Evolutionary conservation across 805 yeast species (phyloP).

Genomic region (Ogataea kodamae): DNA sequence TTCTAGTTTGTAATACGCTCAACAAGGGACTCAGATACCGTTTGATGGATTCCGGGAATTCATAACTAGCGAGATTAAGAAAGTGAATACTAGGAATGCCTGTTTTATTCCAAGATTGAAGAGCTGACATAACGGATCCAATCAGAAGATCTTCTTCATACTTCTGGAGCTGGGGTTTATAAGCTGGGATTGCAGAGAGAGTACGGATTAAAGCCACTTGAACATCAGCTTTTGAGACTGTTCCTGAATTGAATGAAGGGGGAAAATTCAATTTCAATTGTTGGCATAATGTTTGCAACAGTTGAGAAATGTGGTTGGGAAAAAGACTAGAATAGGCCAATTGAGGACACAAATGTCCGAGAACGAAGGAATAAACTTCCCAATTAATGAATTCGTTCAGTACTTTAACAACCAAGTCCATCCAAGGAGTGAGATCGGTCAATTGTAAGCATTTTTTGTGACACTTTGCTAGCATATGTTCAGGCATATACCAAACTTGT

Average conservation of each 20-base stretch:
- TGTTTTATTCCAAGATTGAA: constrained; percentile 74
- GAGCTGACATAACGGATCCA: constrained; percentile 53
- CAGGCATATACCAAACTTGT: constrained; percentile 45
- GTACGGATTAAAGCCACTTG: constrained; percentile 64
- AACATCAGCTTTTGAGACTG: constrained; percentile 54
- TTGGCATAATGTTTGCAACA: constrained; percentile 45
- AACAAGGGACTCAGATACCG: constrained; percentile 65
- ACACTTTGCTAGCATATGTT: constrained; percentile 39
- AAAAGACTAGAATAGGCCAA: constrained; percentile 56
- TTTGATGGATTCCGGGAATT: constrained; percentile 69
- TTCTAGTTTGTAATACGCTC: constrained; percentile 69
- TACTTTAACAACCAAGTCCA: constrained; percentile 45
- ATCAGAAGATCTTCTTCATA: constrained; percentile 63
- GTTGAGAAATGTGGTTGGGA: constrained; percentile 41
- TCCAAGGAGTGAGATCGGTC: constrained; percentile 47
- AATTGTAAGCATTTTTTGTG: constrained; percentile 25
- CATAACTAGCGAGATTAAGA: constrained; percentile 75
- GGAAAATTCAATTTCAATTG: constrained; percentile 55
- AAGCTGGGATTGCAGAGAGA: constrained; percentile 60
- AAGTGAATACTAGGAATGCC: constrained; percentile 77
- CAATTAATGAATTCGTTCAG: constrained; percentile 56
- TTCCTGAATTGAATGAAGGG: constrained; percentile 36
- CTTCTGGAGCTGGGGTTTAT: constrained; percentile 50
- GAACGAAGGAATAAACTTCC: constrained; percentile 65
- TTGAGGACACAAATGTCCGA: constrained; percentile 72